Percentiles rank a stretch among this genome's conserved stretches.
These are phyloP conservation scores for Penicillium atrosanguineum DNA, from an alignment of 495 filamentous ascomycete genomes.

Conservation along the genomic window DNA sequence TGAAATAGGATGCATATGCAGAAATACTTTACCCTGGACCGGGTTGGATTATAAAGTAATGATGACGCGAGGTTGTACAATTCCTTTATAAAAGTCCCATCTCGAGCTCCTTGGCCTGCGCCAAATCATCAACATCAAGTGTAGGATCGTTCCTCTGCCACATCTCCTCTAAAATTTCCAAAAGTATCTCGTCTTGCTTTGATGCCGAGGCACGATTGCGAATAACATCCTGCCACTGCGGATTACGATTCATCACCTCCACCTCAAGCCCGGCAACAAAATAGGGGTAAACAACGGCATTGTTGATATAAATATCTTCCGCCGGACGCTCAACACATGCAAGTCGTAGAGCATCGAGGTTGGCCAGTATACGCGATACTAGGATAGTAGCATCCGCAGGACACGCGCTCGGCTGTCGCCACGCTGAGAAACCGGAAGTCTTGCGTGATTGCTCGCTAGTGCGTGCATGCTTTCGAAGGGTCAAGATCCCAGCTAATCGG, in stretches of 20 bases:
- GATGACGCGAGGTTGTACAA: background rate
- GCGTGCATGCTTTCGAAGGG: constrained; percentile 12
- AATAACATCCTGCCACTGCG: constrained; percentile 21
- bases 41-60: background rate
- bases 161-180: constrained; percentile 29
- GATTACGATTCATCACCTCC: constrained; percentile 16
- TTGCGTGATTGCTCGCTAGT: background rate
- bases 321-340: constrained; percentile 19
- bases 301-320: constrained; percentile 25
- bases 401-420: constrained; percentile 10
- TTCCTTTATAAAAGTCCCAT: constrained; percentile 25
- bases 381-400: constrained; percentile 20
- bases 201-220: constrained; percentile 6
- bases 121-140: constrained; percentile 25
- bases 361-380: constrained; percentile 30
- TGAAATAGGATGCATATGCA: background rate
- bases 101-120: constrained; percentile 24
- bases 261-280: constrained; percentile 29
- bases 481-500: constrained; percentile 32
- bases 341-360: constrained; percentile 28
- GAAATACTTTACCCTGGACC: background rate
- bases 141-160: constrained; percentile 20
- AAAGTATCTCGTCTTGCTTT: constrained; percentile 18
- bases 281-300: constrained; percentile 29
- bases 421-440: background rate